Conservation (phyloP, 805 yeast species). For the Metschnikowia baotianmanensis region DNA sequence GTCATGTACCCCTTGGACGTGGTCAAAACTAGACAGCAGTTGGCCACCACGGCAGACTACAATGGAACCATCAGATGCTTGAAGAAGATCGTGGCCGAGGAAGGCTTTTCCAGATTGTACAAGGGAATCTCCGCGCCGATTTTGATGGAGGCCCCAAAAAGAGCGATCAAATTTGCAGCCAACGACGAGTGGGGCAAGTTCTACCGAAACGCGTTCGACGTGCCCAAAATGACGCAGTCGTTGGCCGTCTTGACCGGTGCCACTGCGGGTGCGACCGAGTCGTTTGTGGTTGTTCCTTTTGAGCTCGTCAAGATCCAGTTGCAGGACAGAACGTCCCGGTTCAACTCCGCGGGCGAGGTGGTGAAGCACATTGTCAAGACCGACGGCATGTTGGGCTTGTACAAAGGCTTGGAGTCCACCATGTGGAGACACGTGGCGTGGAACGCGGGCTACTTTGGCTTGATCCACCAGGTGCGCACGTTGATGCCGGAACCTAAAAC, state of each 20-base stretch:
- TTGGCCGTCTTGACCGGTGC: constrained; percentile 93
- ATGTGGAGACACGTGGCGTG: constrained; percentile 95
- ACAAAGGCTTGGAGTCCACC: constrained; percentile 95
- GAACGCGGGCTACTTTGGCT: constrained; percentile 98
- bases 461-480: constrained; percentile 80
- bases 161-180: constrained; percentile 98
- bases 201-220: constrained; percentile 70
- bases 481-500: constrained; percentile 75
- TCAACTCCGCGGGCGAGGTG: constrained; percentile 82
- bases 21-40: constrained; percentile 93
- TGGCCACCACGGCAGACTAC: constrained; percentile 63
- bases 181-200: constrained; percentile 94
- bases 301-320: constrained; percentile 93
- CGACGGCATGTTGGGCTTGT: constrained; percentile 81
- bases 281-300: constrained; percentile 96
- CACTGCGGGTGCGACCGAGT: constrained; percentile 96
- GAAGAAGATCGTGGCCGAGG: constrained; percentile 76
- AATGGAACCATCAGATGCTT: constrained; percentile 83
- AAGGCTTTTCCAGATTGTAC: constrained; percentile 81
- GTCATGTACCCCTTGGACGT: constrained; percentile 97
- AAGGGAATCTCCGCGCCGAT: constrained; percentile 96
- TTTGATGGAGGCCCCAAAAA: constrained; percentile 98
- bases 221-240: constrained; percentile 69
- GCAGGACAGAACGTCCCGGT: constrained; percentile 83
- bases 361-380: constrained; percentile 64